These are phyloP conservation scores for Biscutella laevigata DNA, from an alignment of 441 rosid species.

Conservation along the genomic window DNA sequence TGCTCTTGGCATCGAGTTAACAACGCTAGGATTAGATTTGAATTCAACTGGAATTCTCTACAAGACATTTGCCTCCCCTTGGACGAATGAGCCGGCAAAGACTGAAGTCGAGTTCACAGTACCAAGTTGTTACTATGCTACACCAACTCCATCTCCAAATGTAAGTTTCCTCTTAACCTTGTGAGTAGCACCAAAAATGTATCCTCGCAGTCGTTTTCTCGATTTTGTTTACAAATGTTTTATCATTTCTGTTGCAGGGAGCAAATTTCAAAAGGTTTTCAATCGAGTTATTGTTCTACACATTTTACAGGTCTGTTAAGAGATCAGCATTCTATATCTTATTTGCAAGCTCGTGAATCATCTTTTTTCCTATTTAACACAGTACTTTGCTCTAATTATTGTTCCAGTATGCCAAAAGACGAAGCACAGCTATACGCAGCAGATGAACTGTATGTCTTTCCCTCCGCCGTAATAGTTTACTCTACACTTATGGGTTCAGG, in stretches of 20 bases:
- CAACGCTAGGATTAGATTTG: conserved; percentile 87
- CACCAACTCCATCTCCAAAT: conserved; percentile 63
- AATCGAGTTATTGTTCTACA: conserved; percentile 66
- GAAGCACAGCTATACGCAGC: conserved; percentile 90
- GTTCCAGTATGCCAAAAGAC: conserved; percentile 93
- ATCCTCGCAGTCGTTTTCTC: not conserved
- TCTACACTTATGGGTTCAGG: not conserved
- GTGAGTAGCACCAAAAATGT: not conserved
- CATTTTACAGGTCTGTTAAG: conserved; percentile 73
- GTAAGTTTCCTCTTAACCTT: conserved; percentile 37
- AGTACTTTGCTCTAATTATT: not conserved
- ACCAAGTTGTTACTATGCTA: conserved; percentile 84
- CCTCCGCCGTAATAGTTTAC: not conserved
- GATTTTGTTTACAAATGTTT: not conserved
- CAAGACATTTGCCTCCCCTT: conserved; percentile 93
- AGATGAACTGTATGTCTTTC: conserved; percentile 73
- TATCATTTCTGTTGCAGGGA: conserved; percentile 39
- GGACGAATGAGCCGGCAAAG: conserved; percentile 95
- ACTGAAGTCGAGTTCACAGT: conserved; percentile 84
- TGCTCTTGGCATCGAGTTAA: conserved; percentile 93
- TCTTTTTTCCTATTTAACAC: not conserved
- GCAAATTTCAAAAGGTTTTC: conserved; percentile 75
- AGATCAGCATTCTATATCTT: not conserved
- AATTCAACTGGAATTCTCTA: conserved; percentile 86
- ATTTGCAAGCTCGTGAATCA: conserved; percentile 8